Evolutionary conservation across 2,329 filamentous ascomycete species (phyloP).

Genomic region (Colletotrichum musicola): DNA sequence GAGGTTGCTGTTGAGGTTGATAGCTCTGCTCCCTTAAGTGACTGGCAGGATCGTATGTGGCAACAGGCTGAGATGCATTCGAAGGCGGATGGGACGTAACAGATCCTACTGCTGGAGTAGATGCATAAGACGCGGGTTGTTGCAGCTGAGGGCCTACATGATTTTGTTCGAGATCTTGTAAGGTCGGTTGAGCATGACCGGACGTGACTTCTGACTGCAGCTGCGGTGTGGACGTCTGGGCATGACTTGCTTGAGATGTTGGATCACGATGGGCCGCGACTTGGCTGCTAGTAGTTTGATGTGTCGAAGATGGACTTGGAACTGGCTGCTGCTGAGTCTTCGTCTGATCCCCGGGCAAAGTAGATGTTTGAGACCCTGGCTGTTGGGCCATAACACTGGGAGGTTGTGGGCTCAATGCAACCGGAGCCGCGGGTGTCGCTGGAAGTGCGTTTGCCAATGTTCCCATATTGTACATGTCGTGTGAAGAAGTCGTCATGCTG

Average conservation of each 20-base stretch:
- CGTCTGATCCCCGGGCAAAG: too few species aligned
- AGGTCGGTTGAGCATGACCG: too few species aligned
- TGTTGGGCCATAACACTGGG: not conserved
- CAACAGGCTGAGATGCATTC: not conserved
- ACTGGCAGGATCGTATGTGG: not conserved
- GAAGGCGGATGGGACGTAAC: not conserved
- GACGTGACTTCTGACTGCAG: not conserved
- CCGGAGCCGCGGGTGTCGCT: conserved; percentile 11
- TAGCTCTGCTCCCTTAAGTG: not conserved
- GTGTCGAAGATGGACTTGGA: not conserved
- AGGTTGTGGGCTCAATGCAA: not conserved
- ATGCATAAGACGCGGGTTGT: not conserved
- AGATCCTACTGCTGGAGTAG: not conserved
- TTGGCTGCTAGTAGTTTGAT: not conserved
- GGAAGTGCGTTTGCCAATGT: conserved; percentile 26
- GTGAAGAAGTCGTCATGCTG: not conserved
- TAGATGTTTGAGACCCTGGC: too few species aligned
- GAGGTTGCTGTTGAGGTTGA: not conserved
- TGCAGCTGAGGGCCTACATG: not conserved
- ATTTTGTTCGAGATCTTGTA: not conserved
- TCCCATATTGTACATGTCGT: conserved; percentile 22
- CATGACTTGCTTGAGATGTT: not conserved
- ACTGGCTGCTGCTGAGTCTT: not conserved
- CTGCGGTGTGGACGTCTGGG: not conserved
- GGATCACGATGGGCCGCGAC: not conserved